These are phyloP conservation scores for Rosa persica DNA, from an alignment of 306 rosid species.

Conservation along the genomic window DNA sequence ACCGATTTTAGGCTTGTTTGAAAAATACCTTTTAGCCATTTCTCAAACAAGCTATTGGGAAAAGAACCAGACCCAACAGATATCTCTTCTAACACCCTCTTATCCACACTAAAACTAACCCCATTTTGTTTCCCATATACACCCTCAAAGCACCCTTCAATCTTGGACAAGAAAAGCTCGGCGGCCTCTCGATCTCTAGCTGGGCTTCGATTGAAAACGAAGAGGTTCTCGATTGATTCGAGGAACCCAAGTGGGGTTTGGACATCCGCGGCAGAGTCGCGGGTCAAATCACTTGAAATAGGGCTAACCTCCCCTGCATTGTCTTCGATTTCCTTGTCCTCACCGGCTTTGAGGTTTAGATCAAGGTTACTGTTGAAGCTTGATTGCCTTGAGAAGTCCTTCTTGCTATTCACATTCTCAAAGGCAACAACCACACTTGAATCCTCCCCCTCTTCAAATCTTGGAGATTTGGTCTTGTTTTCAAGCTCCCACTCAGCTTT, in stretches of 20 bases:
- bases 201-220: constrained; percentile 51
- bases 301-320: constrained; percentile 49
- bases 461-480: constrained; percentile 46
- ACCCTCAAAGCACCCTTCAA: constrained; percentile 55
- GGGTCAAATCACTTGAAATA: constrained; percentile 56
- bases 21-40: constrained; percentile 85
- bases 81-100: constrained; percentile 66
- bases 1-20: constrained; percentile 56
- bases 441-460: constrained; percentile 47
- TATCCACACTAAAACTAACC: constrained; percentile 67
- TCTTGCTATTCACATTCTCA: constrained; percentile 37
- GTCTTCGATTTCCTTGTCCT: constrained; percentile 36
- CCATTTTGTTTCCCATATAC: constrained; percentile 37
- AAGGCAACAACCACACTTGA: constrained; percentile 16
- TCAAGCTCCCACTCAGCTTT: constrained; percentile 62
- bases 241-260: constrained; percentile 45
- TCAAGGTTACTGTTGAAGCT: constrained; percentile 70
- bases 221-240: constrained; percentile 46
- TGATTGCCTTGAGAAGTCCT: constrained; percentile 59
- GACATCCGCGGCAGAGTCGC: constrained; percentile 46
- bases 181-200: constrained; percentile 49
- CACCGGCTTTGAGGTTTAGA: constrained; percentile 67
- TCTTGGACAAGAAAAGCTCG: constrained; percentile 50
- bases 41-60: constrained; percentile 80
- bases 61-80: constrained; percentile 60